Base-by-base conservation (phyloP, 495 filamentous ascomycete genomes). In the Annulohypoxylon stygium region DNA sequence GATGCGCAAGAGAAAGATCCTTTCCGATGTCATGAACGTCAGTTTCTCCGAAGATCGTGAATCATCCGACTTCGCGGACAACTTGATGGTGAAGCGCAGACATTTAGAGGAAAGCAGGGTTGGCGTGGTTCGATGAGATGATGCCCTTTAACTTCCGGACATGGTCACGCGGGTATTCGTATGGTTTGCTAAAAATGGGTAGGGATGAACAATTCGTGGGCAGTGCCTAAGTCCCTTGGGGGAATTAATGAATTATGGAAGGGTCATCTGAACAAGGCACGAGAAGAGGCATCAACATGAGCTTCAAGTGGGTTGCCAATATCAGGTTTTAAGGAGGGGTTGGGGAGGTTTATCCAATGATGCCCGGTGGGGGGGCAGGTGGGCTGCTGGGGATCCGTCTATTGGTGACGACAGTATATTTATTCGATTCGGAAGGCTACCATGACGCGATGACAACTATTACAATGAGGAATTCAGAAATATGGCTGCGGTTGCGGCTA, bases 21-120 rank as follows among this genome's bases (percentile, higher is more conserved):
- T 79, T 41, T 69, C 69, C 0, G 72, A 75, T 20, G 75, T 75
- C 50, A 53, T 61, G 48, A 77, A 79, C 14, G 30, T 43, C 18
- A 79, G 75, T 65, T 77, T 79, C 48, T 72, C 55, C 5, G 77
- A 79, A 37, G 65, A 77, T 57, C 65, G 59, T 14, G 65, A 74
- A 43, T 16, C 65, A 30, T 20, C 75, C 10, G 51, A 66, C 16
- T 60, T 20, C 59, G 50, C 68, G 10, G 69, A 61, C 34, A 58
- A 61, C 14, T 37, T 69, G 5, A n/a, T 69, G 14, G 36, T 26
- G 48, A 78, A 76, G 43, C 75, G 69, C 41, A 71, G 64, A 53
- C 51, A 71, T 59, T 36, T 70, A 41, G 67, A 69, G 64, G 66
- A 76, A 69, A 57, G 62, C 64, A 69, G 68, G 69, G 41, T 76